A percentile compares a stretch with the other conserved stretches of the same genome.
phyloP scores from a whole-genome alignment of 2,329 filamentous ascomycete genomes.

The Aspergillus calidoustus region DNA sequence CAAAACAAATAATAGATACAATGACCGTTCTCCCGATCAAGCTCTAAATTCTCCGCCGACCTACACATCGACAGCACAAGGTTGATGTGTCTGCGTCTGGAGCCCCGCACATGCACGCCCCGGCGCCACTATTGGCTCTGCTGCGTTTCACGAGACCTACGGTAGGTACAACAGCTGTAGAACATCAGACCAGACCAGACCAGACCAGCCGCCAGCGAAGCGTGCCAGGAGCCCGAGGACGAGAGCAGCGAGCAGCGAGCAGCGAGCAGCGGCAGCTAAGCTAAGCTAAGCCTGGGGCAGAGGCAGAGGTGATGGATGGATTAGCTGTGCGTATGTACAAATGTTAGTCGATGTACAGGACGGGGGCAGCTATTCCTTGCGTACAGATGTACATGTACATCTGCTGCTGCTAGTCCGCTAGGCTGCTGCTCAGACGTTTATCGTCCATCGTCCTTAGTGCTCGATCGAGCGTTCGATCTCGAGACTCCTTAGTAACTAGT shows the following conservation, averaged over 20 bases:
- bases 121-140: slow-evolving; percentile 6
- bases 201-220: background rate
- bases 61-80: background rate
- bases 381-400: background rate
- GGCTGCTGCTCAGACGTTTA: background rate
- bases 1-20: background rate
- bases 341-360: background rate
- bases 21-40: background rate
- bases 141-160: slow-evolving; percentile 11
- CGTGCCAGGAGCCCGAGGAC: background rate
- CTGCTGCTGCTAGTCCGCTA: background rate
- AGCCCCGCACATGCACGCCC: background rate
- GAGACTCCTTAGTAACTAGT: too few relatives aligned
- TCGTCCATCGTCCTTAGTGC: background rate
- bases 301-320: too few relatives aligned
- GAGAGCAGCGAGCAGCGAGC: background rate
- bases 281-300: background rate
- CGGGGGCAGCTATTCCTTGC: background rate
- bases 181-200: background rate
- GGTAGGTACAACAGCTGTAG: slow-evolving; percentile 3
- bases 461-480: background rate
- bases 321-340: too few relatives aligned
- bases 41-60: slow-evolving; percentile 5
- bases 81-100: background rate
- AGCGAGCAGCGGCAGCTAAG: background rate